These are phyloP conservation scores for Aspergillus unguis DNA, from an alignment of 2,329 filamentous ascomycete species.

Conservation along the genomic window DNA sequence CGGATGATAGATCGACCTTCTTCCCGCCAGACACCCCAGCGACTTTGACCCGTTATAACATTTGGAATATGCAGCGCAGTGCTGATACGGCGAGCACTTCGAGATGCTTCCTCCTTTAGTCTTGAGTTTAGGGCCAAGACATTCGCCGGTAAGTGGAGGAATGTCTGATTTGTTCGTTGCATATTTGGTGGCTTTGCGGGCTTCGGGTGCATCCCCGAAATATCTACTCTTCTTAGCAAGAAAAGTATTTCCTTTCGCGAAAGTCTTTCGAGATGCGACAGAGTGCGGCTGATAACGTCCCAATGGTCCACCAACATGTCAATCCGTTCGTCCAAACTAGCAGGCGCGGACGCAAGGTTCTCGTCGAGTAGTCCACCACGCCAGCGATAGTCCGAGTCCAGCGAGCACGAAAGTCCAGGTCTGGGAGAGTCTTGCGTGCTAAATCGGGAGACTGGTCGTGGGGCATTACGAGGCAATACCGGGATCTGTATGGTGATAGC, in stretches of 20 bases:
- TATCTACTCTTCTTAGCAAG: constrained; percentile 49
- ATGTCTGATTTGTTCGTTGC: constrained; percentile 48
- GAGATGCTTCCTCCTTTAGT: constrained; percentile 47
- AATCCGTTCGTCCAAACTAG: constrained; percentile 53
- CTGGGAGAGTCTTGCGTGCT: constrained; percentile 33
- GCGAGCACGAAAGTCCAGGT: constrained; percentile 37
- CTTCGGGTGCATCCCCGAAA: constrained; percentile 40
- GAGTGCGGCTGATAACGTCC: constrained; percentile 57
- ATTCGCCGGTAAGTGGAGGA: constrained; percentile 50
- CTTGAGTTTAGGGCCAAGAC: constrained; percentile 44
- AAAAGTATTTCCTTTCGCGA: constrained; percentile 52
- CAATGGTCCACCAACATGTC: constrained; percentile 57
- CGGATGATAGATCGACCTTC: constrained; percentile 58
- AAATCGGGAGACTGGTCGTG: constrained; percentile 36
- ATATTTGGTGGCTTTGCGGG: constrained; percentile 46
- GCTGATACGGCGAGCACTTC: constrained; percentile 50
- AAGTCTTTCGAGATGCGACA: constrained; percentile 52
- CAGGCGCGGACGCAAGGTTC: constrained; percentile 44
- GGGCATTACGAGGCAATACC: constrained; percentile 32
- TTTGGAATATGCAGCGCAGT: constrained; percentile 55
- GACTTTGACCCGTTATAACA: constrained; percentile 56
- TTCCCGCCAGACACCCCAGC: constrained; percentile 60
- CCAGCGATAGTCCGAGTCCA: constrained; percentile 43
- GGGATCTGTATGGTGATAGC: constrained; percentile 57
- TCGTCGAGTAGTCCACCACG: constrained; percentile 37